phyloP scores from a whole-genome alignment of 208 protist genomes.

The Tritrichomonas musculus region DNA sequence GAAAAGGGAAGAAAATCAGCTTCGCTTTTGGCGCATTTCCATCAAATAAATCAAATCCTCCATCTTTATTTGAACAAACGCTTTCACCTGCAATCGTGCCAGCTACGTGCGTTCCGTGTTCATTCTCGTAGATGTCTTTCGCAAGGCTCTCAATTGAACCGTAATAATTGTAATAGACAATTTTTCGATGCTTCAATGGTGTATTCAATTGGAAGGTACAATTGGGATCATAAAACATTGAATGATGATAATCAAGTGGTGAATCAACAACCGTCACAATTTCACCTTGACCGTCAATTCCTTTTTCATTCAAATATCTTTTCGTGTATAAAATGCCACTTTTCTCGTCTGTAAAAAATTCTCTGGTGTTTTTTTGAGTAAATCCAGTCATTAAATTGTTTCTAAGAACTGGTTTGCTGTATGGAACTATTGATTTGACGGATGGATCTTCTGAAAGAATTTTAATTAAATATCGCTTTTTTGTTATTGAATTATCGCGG shows the following conservation, averaged over 20 bases:
- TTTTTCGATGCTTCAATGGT: not conserved
- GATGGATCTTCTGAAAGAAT: no score
- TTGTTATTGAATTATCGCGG: no score
- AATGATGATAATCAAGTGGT: not conserved
- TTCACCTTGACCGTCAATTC: not conserved
- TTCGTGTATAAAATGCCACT: no score
- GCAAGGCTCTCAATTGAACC: no score
- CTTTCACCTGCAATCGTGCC: not conserved
- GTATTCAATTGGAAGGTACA: not conserved
- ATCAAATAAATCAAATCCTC: not conserved
- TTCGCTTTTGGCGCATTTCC: not conserved
- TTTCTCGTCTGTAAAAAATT: no score
- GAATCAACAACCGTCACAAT: not conserved
- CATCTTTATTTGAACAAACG: not conserved
- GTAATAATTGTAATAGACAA: not conserved
- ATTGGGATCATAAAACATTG: not conserved
- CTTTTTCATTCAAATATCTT: not conserved
- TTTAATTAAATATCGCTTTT: no score
- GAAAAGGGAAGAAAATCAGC: not conserved
- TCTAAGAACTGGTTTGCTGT: no score
- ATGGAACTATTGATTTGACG: no score
- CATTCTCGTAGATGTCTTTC: not conserved
- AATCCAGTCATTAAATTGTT: no score
- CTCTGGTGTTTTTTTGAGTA: no score
- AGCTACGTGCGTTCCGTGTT: not conserved